Evolutionary conservation across 257 asterid species (phyloP).

Genomic region (Scutellaria baicalensis): DNA sequence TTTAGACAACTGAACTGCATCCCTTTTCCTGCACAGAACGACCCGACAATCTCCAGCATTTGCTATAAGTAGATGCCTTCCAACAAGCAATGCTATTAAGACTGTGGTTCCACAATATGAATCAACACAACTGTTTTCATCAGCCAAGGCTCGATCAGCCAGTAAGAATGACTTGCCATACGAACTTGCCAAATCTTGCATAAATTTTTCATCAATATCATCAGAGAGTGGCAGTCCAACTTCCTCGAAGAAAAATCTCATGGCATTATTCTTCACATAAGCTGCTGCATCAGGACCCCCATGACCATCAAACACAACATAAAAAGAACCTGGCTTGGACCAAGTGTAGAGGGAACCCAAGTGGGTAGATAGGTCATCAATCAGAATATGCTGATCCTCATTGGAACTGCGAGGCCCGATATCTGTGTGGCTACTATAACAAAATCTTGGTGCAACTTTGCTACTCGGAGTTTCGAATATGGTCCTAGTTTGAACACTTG

Average conservation of each 20-base stretch:
- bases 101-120: conserved; percentile 88
- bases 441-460: conserved; percentile 42
- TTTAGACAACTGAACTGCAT: conserved; percentile 74
- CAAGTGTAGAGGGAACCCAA: conserved; percentile 54
- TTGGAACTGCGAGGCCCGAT: conserved; percentile 73
- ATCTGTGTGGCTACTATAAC: conserved; percentile 85
- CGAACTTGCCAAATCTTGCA: conserved; percentile 47
- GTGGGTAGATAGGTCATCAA: conserved; percentile 62
- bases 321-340: conserved; percentile 70
- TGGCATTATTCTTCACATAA: conserved; percentile 57
- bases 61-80: conserved; percentile 63
- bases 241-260: conserved; percentile 66
- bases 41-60: conserved; percentile 98
- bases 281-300: conserved; percentile 86
- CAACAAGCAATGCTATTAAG: conserved; percentile 66
- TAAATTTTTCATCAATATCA: conserved; percentile 46
- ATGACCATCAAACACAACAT: conserved; percentile 92
- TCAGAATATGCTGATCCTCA: conserved; percentile 73
- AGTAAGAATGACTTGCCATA: conserved; percentile 51
- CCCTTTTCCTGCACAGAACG: conserved; percentile 81
- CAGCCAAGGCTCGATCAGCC: conserved; percentile 76
- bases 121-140: conserved; percentile 45
- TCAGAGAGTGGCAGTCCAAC: conserved; percentile 50
- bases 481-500: conserved; percentile 35
- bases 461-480: conserved; percentile 24